Evolutionary conservation across 139 green algal species (phyloP).

Genomic region (Chlorella sp.): DNA sequence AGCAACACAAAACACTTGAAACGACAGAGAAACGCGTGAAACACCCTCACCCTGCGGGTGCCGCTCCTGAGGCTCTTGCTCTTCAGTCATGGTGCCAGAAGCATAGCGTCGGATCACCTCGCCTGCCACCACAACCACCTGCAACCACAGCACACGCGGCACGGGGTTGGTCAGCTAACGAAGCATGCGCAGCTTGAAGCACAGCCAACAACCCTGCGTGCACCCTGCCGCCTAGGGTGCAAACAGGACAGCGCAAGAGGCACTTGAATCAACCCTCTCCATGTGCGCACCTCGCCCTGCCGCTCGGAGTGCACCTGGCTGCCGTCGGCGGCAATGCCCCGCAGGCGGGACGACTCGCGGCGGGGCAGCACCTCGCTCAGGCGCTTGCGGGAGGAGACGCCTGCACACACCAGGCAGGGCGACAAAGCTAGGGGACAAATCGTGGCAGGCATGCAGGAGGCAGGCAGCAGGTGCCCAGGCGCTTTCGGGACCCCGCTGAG

Average conservation of each 20-base stretch:
- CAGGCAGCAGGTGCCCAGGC: too few species aligned
- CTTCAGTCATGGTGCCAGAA: neutral
- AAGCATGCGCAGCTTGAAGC: too few species aligned
- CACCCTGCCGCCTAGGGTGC: neutral
- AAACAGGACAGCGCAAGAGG: neutral
- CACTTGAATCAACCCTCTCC: neutral
- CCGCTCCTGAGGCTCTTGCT: conserved; percentile 30
- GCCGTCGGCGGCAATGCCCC: conserved; percentile 49
- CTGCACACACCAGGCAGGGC: too few species aligned
- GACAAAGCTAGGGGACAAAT: too few species aligned
- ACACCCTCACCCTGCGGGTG: conserved; percentile 31
- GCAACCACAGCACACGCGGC: neutral
- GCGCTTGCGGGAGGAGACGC: conserved; percentile 11
- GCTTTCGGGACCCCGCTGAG: too few species aligned
- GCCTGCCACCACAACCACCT: conserved; percentile 45
- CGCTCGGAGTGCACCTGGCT: conserved; percentile 31
- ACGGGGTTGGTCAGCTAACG: neutral
- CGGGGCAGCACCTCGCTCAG: conserved; percentile 43
- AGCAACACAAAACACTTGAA: too few species aligned
- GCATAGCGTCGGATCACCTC: conserved; percentile 38
- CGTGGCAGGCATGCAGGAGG: too few species aligned
- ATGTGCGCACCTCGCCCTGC: conserved; percentile 4
- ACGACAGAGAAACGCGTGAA: too few species aligned
- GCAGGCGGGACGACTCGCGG: conserved; percentile 48
- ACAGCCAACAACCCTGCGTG: too few species aligned